Evolutionary conservation across 805 yeast genomes (phyloP).

Genomic region (Lachancea quebecensis): DNA sequence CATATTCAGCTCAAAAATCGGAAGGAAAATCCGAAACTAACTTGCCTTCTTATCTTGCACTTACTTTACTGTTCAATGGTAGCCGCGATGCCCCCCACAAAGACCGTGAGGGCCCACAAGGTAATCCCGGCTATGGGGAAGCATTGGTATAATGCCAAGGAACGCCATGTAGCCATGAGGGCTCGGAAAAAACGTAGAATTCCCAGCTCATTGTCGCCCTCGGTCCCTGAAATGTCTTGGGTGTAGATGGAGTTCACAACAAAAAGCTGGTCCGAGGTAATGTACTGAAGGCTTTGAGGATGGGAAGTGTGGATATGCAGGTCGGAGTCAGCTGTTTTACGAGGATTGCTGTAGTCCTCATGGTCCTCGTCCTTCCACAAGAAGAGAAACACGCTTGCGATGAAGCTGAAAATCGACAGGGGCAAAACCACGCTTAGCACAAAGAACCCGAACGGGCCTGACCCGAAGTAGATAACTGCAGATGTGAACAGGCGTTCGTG

Average conservation of each 20-base stretch:
- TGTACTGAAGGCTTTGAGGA: constrained; percentile 7
- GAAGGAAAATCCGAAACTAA: too few species aligned
- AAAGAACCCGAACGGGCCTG: constrained; percentile 27
- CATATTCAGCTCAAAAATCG: too few species aligned
- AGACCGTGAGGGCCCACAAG: constrained; percentile 9
- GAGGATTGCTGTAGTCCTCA: constrained; percentile 6
- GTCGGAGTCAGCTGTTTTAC: constrained; percentile 1
- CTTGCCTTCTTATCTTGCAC: too few species aligned
- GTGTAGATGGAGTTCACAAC: constrained; percentile 10
- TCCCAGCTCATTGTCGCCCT: constrained; percentile 5
- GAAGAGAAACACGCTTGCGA: constrained; percentile 16
- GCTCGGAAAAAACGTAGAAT: constrained; percentile 10
- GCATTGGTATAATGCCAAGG: constrained; percentile 7
- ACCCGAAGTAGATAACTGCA: constrained; percentile 31
- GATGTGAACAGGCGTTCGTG: constrained; percentile 29
- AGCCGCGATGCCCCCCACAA: constrained; percentile 7
- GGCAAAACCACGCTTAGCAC: constrained; percentile 30
- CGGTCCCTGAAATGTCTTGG: constrained; percentile 4
- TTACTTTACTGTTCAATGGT: not conserved
- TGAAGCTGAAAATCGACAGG: constrained; percentile 19
- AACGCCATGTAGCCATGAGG: constrained; percentile 11
- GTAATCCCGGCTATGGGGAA: constrained; percentile 7
- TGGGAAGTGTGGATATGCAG: constrained; percentile 4
- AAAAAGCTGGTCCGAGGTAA: constrained; percentile 7
- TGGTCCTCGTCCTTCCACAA: constrained; percentile 19